Evolutionary conservation across 768 basidiomycete species (phyloP).

Genomic region (Tulasnella sp.): DNA sequence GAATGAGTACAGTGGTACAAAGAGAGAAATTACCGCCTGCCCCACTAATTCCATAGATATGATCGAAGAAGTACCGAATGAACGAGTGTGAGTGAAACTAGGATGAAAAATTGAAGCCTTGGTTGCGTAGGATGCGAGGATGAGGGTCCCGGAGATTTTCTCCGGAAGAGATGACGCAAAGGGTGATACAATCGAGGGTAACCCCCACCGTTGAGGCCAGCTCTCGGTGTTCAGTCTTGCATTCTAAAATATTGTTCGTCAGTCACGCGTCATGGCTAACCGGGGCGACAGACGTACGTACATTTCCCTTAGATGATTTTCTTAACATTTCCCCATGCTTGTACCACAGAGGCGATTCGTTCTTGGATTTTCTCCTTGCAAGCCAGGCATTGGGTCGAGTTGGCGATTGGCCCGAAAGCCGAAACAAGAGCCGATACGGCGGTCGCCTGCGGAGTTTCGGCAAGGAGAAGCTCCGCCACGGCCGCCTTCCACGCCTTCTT

Average conservation of each 20-base stretch:
- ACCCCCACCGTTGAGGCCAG: not conserved
- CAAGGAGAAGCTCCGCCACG: constrained; percentile 24
- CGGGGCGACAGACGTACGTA: too few species aligned
- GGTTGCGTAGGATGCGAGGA: not conserved
- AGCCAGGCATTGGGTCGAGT: not conserved
- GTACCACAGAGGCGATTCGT: constrained; percentile 20
- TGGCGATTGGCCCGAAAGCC: constrained; percentile 1
- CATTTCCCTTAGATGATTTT: constrained; percentile 8
- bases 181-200: not conserved
- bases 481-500: constrained; percentile 31
- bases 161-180: not conserved
- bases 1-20: not conserved
- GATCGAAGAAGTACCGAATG: not conserved
- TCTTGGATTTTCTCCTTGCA: constrained; percentile 26
- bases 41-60: not conserved
- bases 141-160: not conserved
- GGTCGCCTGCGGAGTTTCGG: not conserved
- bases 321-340: constrained; percentile 5
- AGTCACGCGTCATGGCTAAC: too few species aligned
- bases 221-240: not conserved
- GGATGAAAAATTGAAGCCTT: not conserved
- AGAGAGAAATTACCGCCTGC: not conserved
- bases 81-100: not conserved
- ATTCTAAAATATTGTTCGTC: too few species aligned
- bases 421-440: not conserved